phyloP scores from a whole-genome alignment of 768 basidiomycete species.

The Termitomyces sp. region DNA sequence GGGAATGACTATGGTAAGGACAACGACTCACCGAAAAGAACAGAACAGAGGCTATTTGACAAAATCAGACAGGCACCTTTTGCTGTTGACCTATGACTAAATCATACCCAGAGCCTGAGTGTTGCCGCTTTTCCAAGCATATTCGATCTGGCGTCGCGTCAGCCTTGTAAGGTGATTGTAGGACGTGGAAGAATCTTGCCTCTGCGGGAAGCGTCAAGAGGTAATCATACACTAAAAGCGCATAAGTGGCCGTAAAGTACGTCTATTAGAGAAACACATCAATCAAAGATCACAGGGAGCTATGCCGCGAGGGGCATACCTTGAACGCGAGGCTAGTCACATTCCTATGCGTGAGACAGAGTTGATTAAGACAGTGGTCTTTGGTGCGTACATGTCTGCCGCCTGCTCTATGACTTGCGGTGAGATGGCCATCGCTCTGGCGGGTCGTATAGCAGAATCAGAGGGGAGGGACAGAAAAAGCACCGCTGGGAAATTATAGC shows the following conservation, averaged over 20 bases:
- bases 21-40: constrained; percentile 17
- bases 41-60: constrained; percentile 11
- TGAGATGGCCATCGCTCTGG: no score
- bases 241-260: constrained; percentile 10
- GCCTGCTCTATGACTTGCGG: no score
- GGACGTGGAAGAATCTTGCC: background rate
- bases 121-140: constrained; percentile 6
- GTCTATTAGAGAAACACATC: no score
- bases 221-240: constrained; percentile 20
- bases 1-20: background rate
- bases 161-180: background rate
- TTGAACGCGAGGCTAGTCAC: background rate
- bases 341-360: background rate
- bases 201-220: constrained; percentile 17
- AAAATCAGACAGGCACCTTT: background rate
- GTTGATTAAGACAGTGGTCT: background rate
- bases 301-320: no score
- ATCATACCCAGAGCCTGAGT: constrained; percentile 8
- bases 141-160: constrained; percentile 13
- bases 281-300: no score
- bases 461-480: background rate
- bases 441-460: no score
- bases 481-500: background rate
- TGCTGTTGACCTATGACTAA: background rate
- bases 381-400: no score